Conservation (phyloP, 2,329 filamentous ascomycete genomes). For the Xylariaceae sp. region DNA sequence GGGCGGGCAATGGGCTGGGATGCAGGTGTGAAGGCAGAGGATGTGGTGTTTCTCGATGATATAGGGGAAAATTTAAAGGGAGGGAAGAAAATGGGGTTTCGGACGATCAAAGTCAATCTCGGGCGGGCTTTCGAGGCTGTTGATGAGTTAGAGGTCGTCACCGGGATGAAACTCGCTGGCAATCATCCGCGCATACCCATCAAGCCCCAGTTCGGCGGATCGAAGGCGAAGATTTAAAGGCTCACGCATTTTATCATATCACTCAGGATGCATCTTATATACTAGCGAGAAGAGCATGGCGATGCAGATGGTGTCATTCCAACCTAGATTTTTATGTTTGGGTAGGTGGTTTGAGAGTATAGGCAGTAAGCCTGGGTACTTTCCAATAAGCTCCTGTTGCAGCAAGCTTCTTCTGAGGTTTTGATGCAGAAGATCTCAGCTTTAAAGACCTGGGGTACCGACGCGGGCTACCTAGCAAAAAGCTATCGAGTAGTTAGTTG, state of each 20-base stretch:
- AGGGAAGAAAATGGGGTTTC: conserved; percentile 68
- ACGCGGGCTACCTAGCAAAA: no score
- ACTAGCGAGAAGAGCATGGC: not conserved
- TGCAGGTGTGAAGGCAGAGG: conserved; percentile 52
- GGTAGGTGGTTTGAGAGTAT: no score
- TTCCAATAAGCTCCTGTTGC: no score
- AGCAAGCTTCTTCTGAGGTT: no score
- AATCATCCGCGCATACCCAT: conserved; percentile 47
- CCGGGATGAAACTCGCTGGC: conserved; percentile 61
- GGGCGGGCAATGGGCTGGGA: conserved; percentile 40
- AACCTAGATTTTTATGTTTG: no score
- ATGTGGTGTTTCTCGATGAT: conserved; percentile 86
- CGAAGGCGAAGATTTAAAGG: conserved; percentile 37
- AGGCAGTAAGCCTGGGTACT: no score
- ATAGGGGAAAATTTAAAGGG: conserved; percentile 91
- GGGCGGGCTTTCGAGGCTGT: conserved; percentile 79
- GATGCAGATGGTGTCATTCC: no score
- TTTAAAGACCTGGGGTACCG: no score
- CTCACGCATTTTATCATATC: conserved; percentile 16
- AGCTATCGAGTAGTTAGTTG: no score
- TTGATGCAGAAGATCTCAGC: no score
- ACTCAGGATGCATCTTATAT: not conserved
- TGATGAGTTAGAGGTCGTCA: conserved; percentile 70
- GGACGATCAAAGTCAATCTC: conserved; percentile 79
- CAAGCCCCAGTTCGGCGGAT: conserved; percentile 29